Conservation (phyloP, 768 basidiomycete genomes). For the Daedaleopsis sinensis region DNA sequence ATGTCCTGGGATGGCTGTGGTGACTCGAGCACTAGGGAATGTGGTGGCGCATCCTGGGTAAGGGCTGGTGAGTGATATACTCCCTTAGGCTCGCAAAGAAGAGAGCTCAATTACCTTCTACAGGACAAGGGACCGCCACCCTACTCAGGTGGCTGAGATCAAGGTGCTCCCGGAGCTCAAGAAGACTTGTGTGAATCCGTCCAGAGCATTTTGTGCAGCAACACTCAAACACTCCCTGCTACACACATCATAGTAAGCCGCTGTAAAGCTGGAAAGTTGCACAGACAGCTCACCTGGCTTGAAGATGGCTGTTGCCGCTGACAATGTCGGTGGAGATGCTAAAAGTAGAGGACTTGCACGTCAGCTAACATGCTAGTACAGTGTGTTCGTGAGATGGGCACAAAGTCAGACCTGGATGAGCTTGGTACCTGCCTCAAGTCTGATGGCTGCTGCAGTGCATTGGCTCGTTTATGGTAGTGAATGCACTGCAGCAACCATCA, state of each 20-base stretch:
- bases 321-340: slow-evolving; percentile 20
- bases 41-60: background rate
- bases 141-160: slow-evolving; percentile 20
- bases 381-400: no score
- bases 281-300: slow-evolving; percentile 3
- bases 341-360: background rate
- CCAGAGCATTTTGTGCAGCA: slow-evolving; percentile 13
- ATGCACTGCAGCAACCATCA: no score
- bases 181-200: slow-evolving; percentile 4
- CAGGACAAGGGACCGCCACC: slow-evolving; percentile 18
- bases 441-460: no score
- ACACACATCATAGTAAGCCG: background rate
- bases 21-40: background rate
- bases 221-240: slow-evolving; percentile 8
- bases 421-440: no score
- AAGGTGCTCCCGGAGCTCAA: slow-evolving; percentile 17
- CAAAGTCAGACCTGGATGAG: no score
- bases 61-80: background rate
- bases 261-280: background rate
- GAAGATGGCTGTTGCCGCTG: slow-evolving; percentile 2
- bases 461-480: no score
- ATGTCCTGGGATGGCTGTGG: slow-evolving; percentile 1
- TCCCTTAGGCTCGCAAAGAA: background rate
- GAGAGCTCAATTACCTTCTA: slow-evolving; percentile 11
- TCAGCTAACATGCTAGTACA: background rate